These are phyloP conservation scores for Aureobasidium subglaciale DNA, from an alignment of 2,329 filamentous ascomycete genomes.

Conservation along the genomic window DNA sequence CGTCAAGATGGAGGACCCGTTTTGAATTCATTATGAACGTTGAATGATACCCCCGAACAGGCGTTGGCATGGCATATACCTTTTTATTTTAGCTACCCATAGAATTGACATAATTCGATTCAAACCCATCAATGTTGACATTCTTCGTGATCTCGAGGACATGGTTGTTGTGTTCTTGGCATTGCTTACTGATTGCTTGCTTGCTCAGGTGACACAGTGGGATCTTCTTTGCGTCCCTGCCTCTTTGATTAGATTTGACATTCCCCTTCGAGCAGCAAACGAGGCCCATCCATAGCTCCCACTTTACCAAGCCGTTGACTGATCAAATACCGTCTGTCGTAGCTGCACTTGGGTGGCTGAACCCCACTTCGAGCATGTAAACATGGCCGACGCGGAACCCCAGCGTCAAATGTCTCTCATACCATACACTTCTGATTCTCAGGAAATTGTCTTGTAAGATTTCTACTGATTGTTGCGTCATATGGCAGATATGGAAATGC, in stretches of 20 bases:
- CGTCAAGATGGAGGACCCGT: slow-evolving; percentile 38
- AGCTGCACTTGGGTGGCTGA: background rate
- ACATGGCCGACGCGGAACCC: slow-evolving; percentile 19
- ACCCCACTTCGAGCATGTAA: background rate
- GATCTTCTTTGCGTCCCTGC: background rate
- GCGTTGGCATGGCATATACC: slow-evolving; percentile 1
- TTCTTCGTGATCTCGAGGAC: background rate
- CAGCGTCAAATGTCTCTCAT: slow-evolving; percentile 58
- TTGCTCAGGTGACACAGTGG: slow-evolving; percentile 2
- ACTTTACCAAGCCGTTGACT: too few species aligned
- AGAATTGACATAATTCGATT: background rate
- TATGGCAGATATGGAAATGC: background rate
- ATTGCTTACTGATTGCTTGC: background rate
- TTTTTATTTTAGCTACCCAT: background rate
- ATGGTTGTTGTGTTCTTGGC: background rate
- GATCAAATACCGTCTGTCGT: background rate
- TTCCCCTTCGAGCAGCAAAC: background rate
- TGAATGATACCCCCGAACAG: slow-evolving; percentile 18
- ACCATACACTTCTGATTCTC: slow-evolving; percentile 65
- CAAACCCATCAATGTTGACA: background rate
- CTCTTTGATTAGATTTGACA: background rate
- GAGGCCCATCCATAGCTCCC: background rate
- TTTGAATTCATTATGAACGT: slow-evolving; percentile 21
- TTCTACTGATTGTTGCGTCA: background rate
- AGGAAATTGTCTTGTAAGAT: slow-evolving; percentile 73